Evolutionary conservation across 108 stramenopile species (phyloP), one percentile per base, ranked within the genome.

Genomic region (Pseudonitzschia multistriata): DNA sequence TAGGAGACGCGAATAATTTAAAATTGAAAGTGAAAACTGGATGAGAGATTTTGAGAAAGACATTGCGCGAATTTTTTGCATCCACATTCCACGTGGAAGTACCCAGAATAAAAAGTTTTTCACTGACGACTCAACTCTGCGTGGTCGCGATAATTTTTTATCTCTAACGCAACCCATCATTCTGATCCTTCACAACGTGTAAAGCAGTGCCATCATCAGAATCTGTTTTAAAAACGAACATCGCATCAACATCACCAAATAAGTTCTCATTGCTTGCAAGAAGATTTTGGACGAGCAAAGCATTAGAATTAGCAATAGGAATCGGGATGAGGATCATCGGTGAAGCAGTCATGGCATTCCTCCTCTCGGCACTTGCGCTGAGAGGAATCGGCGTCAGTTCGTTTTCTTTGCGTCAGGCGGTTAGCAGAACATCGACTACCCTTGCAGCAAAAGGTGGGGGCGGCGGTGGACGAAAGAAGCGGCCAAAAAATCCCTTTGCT

Each of bases 401-500:
- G 8, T 59, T 59, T 35, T 59, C 57, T 35, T 35, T 59, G 57
- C 57, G 57, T 30, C 57, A 31, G 33, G 17, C 29, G 13, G 21
- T 59, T n/a, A 17, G 57, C n/a, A 27, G 57, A 59, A 33, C 57
- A 33, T 35, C 57, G 57, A 59, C 66, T 22, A 33, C 33, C 7
- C 57, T 71, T 34, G 17, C 42, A n/a, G 71, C 59, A 40, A 74
- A 67, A 8, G 64, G 48, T 22, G 65, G 61, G 15, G n/a, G n/a
- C n/a, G 62, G 62, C 40, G 78, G 64, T n/a, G 71, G 71, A 62
- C 69, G 66, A 17, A 49, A 62, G 49, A 95, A 90, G 74, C 81
- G 80, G 63, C 87, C 86, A 45, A 88, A 90, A 74, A 93, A 94
- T 73, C 77, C 87, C 42, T 96, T 93, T 80, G 95, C 92, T 42